Evolutionary conservation across 805 yeast genomes (phyloP).

Genomic region (Blastobotrys robertii): DNA sequence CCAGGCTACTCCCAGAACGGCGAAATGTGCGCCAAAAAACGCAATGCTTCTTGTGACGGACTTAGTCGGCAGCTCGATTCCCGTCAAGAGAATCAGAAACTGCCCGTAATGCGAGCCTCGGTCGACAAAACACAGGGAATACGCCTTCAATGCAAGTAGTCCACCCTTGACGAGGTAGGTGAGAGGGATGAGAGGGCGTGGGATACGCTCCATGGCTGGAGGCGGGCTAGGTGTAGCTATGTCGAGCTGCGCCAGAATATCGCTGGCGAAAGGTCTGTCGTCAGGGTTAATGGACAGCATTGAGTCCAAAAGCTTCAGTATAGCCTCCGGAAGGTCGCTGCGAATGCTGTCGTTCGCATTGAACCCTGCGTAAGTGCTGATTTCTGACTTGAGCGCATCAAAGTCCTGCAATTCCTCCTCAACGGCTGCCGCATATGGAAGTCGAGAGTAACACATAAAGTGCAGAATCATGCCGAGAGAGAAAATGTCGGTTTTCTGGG

Average conservation of each 20-base stretch:
- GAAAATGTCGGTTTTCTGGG: slow-evolving; percentile 67
- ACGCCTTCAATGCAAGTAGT: too few species aligned
- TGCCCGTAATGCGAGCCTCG: too few species aligned
- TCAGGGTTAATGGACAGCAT: slow-evolving; percentile 31
- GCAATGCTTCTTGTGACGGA: too few species aligned
- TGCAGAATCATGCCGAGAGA: slow-evolving; percentile 78
- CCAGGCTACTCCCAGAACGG: too few species aligned
- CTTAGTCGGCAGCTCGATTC: too few species aligned
- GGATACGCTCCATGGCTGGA: too few species aligned
- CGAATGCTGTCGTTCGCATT: slow-evolving; percentile 19
- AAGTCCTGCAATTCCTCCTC: slow-evolving; percentile 23
- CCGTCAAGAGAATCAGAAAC: too few species aligned
- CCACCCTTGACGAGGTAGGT: too few species aligned
- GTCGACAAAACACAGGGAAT: too few species aligned
- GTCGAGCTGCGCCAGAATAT: slow-evolving; percentile 23
- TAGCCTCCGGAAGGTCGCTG: slow-evolving; percentile 22
- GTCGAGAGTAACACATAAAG: slow-evolving; percentile 56
- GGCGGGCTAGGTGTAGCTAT: too few species aligned
- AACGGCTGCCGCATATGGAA: slow-evolving; percentile 43
- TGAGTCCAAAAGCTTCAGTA: slow-evolving; percentile 32
- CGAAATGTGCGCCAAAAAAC: too few species aligned
- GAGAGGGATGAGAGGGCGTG: too few species aligned
- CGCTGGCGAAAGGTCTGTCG: slow-evolving; percentile 36
- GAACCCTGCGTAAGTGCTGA: slow-evolving; percentile 26
- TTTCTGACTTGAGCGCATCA: slow-evolving; percentile 28